Percentiles rank a stretch among this genome's conserved stretches.
Conservation (phyloP, 306 rosid genomes). For the Notholithocarpus densiflorus region DNA sequence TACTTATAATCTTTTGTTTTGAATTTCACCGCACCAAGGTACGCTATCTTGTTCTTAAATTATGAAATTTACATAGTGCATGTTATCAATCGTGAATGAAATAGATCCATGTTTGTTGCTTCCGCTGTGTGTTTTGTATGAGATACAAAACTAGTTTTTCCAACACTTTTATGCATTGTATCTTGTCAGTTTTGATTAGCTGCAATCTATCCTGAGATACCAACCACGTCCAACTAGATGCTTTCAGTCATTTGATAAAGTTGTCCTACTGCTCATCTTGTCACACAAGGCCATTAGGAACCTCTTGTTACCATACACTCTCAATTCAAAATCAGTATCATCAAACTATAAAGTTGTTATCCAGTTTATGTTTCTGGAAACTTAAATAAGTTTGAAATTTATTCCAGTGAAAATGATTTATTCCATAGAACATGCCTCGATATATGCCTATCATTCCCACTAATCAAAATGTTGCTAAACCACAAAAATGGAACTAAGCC, state of each 20-base stretch:
- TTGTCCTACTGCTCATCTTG: background rate
- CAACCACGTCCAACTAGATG: background rate
- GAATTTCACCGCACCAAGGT: too few relatives aligned
- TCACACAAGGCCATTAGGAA: background rate
- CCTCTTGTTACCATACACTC: background rate
- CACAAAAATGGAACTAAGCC: background rate
- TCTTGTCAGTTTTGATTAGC: background rate
- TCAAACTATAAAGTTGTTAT: background rate
- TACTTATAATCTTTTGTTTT: too few relatives aligned
- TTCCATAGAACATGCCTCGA: background rate
- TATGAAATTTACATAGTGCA: too few relatives aligned
- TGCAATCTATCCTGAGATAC: background rate
- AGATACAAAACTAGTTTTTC: too few relatives aligned
- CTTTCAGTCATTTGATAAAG: background rate
- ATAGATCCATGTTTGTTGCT: too few relatives aligned
- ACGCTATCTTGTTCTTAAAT: too few relatives aligned
- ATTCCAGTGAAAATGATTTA: background rate
- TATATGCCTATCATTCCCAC: background rate
- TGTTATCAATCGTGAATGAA: too few relatives aligned
- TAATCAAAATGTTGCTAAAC: background rate
- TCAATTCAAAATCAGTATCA: background rate
- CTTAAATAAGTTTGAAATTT: background rate
- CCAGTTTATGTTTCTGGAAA: background rate
- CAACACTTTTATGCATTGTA: background rate
- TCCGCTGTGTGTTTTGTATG: too few relatives aligned